Conservation (phyloP, 192 early-diverging fungal species). For the Podila minutissima region DNA sequence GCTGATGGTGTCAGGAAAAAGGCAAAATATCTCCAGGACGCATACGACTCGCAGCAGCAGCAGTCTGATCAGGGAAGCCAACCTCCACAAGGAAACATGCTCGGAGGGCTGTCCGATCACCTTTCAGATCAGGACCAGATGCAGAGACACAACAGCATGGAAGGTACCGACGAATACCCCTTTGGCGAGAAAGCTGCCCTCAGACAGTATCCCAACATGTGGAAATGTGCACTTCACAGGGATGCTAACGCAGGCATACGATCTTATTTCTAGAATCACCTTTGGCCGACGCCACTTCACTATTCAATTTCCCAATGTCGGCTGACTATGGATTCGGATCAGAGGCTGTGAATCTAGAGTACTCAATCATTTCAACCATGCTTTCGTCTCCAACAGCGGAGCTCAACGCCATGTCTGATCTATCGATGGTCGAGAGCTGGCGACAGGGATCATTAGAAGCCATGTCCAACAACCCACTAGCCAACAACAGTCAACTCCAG, state of each 20-base stretch:
- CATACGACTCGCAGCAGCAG: conserved; percentile 55
- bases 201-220: too few relatives aligned
- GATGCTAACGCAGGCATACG: not conserved
- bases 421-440: conserved; percentile 51
- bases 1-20: conserved; percentile 88
- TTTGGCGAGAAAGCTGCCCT: not conserved
- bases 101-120: conserved; percentile 4
- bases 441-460: conserved; percentile 37
- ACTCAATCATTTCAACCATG: conserved; percentile 91
- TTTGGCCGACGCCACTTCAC: conserved; percentile 26
- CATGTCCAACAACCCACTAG: conserved; percentile 27
- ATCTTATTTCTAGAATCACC: conserved; percentile 13
- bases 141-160: conserved; percentile 26
- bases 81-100: conserved; percentile 10
- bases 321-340: conserved; percentile 84
- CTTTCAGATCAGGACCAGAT: conserved; percentile 28
- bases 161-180: conserved; percentile 5
- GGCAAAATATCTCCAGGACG: conserved; percentile 90
- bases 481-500: conserved; percentile 54
- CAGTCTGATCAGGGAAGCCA: conserved; percentile 27
- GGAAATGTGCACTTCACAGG: too few relatives aligned
- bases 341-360: conserved; percentile 88
- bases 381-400: conserved; percentile 70
- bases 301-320: conserved; percentile 48
- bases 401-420: conserved; percentile 40